Evolutionary conservation across 208 protist genomes (phyloP), one percentile per base, ranked within the genome.

Genomic region (Novymonas esmeraldas): DNA sequence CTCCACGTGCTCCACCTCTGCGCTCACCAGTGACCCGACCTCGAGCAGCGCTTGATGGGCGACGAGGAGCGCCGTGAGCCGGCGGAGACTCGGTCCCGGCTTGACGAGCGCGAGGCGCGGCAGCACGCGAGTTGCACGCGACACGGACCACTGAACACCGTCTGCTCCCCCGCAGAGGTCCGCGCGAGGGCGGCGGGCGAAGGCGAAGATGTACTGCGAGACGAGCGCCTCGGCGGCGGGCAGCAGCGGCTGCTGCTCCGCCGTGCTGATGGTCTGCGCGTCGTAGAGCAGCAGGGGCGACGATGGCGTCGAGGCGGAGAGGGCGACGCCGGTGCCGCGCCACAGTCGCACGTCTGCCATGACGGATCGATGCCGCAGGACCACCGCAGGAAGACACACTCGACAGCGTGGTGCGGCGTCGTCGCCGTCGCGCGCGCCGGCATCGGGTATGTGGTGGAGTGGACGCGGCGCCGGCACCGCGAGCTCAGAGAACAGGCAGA

Each of bases 1-100:
- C 64, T 61, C 62, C 4, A 70, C 42, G 6, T 45, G 64, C 54
- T 70, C 64, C 51, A 70, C 64, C 55, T 70, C 29, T 52, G 64
- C 52, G 29, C 52, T 54, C 31, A 62, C 24, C 41, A 70, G 41
- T 45, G 18, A 38, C 4, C 39, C 64, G 34, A 70, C 54, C 13
- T 11, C 0, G 54, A 42, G n/a, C 39, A 48, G 45, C 24, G 46
- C 54, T 26, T 41, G 14, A 54, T 70, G 64, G 18, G 62, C 54
- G 44, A 42, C 16, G n/a, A 56, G 18, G 42, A 62, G 64, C 0
- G 29, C 31, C 14, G 20, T 55, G 55, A 52, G 62, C 64, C 64
- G 62, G 41, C 33, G 46, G 44, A 41, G 64, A 36, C 54, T 44
- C n/a, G 51, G 39, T 11, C 64, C 55, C 6, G 64, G 55, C 31